Conservation (phyloP, 225 moss, liverwort and hornwort species). For the Antitrichia curtipendula region DNA sequence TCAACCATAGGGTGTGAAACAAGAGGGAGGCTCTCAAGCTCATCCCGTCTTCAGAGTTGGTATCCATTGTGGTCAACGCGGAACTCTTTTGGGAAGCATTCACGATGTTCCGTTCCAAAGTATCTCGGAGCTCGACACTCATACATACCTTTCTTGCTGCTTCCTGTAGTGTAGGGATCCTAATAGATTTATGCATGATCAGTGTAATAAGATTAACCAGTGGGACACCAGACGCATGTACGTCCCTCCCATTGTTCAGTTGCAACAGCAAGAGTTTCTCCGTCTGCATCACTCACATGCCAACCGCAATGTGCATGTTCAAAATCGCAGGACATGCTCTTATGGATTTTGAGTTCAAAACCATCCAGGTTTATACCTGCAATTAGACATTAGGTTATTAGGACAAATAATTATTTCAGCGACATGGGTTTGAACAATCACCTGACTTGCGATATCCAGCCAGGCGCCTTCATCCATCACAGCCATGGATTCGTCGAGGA, state of each 20-base stretch:
- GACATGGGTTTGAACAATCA: not conserved
- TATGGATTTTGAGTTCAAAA: not conserved
- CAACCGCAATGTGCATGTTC: not conserved
- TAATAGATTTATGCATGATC: slow-evolving; percentile 44
- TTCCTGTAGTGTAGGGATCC: slow-evolving; percentile 16
- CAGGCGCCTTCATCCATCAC: slow-evolving; percentile 40
- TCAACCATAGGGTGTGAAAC: slow-evolving; percentile 53
- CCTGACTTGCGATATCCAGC: slow-evolving; percentile 58
- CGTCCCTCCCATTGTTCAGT: slow-evolving; percentile 1
- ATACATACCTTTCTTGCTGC: slow-evolving; percentile 28
- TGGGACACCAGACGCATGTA: slow-evolving; percentile 9
- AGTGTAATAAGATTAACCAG: slow-evolving; percentile 42
- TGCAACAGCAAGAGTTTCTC: slow-evolving; percentile 28
- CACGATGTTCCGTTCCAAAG: slow-evolving; percentile 35
- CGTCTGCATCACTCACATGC: slow-evolving; percentile 30
- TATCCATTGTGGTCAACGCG: slow-evolving; percentile 12
- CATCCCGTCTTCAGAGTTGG: slow-evolving; percentile 24
- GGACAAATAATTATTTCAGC: not conserved
- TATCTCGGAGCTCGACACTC: slow-evolving; percentile 29
- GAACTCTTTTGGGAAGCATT: slow-evolving; percentile 38
- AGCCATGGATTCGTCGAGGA: slow-evolving; percentile 21
- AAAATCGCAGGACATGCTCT: not conserved
- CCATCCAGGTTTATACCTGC: not conserved
- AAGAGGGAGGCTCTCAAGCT: slow-evolving; percentile 35
- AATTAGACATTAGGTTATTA: not conserved